A percentile compares a stretch with the other conserved stretches of the same genome.
Conservation (phyloP, 164 flowering plant genomes). For the Macadamia integrifolia region DNA sequence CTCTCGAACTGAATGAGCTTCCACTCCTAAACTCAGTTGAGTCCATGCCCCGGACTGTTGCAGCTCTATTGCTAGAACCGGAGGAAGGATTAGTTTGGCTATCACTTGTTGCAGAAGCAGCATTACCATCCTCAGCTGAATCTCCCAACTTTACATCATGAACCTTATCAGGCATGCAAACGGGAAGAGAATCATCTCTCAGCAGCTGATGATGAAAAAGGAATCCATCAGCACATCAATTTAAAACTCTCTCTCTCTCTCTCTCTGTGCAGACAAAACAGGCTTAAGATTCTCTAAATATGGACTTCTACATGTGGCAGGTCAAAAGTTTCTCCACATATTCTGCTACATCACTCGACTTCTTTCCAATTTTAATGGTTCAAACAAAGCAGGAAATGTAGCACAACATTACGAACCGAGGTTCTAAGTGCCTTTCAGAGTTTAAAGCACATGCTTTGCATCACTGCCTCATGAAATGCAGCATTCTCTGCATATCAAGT, state of each 20-base stretch:
- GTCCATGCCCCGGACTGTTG: conserved; percentile 46
- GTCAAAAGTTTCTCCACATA: too few relatives aligned
- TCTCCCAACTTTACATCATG: conserved; percentile 95
- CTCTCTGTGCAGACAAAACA: too few relatives aligned
- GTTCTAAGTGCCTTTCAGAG: too few relatives aligned
- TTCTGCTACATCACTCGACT: neutral
- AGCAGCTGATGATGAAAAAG: conserved; percentile 45
- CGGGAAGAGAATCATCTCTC: conserved; percentile 67
- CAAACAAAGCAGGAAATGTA: neutral
- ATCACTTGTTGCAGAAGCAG: conserved; percentile 49
- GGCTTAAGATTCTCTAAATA: too few relatives aligned
- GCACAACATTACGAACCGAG: too few relatives aligned
- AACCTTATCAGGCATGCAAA: conserved; percentile 78
- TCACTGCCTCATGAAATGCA: too few relatives aligned
- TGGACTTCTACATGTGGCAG: too few relatives aligned
- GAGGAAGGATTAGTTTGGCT: conserved; percentile 53
- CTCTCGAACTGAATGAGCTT: conserved; percentile 65
- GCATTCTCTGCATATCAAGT: too few relatives aligned
- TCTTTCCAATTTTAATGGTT: neutral
- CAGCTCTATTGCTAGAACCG: conserved; percentile 63
- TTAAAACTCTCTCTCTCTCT: too few relatives aligned
- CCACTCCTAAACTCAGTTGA: conserved; percentile 56
- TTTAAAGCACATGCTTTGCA: too few relatives aligned
- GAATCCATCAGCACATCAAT: too few relatives aligned
- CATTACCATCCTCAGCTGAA: conserved; percentile 53